Evolutionary conservation across 208 protist genomes (phyloP).

Genomic region (Borovskyia barvae): DNA sequence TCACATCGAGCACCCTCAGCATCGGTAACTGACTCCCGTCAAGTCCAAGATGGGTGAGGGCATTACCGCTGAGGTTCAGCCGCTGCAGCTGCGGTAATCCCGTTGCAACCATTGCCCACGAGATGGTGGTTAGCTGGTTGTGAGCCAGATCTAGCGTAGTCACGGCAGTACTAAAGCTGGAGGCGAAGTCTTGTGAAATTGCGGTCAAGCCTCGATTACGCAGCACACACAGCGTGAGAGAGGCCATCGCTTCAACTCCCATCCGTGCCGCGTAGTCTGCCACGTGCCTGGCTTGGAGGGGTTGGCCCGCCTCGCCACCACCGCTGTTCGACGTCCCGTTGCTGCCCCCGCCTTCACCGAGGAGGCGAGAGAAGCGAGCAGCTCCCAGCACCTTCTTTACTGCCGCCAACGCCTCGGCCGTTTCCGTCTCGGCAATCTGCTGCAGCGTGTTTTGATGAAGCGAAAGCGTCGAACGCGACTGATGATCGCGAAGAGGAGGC

Average conservation of each 20-base stretch:
- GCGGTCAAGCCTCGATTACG: slow-evolving; percentile 35
- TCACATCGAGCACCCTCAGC: slow-evolving; percentile 51
- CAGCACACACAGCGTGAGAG: slow-evolving; percentile 40
- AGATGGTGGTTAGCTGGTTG: slow-evolving; percentile 47
- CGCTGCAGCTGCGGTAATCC: slow-evolving; percentile 48
- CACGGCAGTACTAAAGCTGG: slow-evolving; percentile 28
- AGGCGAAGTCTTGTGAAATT: slow-evolving; percentile 32
- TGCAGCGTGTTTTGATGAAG: slow-evolving; percentile 30
- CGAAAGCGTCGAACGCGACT: neutral
- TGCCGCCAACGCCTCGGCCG: slow-evolving; percentile 26
- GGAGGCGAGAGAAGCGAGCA: neutral
- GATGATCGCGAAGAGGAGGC: too few species aligned
- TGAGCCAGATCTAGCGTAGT: slow-evolving; percentile 50
- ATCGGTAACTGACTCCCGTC: slow-evolving; percentile 17
- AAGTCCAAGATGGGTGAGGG: slow-evolving; percentile 35
- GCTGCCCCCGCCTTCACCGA: neutral
- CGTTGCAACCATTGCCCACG: slow-evolving; percentile 48
- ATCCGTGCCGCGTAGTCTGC: slow-evolving; percentile 31
- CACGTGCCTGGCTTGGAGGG: slow-evolving; percentile 32
- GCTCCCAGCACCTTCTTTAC: slow-evolving; percentile 14
- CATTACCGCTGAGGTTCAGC: slow-evolving; percentile 66
- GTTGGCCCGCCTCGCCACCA: neutral
- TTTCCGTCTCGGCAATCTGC: slow-evolving; percentile 41
- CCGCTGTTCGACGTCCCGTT: neutral
- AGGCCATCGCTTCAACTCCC: neutral